These are phyloP conservation scores for Sugiyamaella neomexicana DNA, from an alignment of 1,139 yeast genomes.

Conservation along the genomic window DNA sequence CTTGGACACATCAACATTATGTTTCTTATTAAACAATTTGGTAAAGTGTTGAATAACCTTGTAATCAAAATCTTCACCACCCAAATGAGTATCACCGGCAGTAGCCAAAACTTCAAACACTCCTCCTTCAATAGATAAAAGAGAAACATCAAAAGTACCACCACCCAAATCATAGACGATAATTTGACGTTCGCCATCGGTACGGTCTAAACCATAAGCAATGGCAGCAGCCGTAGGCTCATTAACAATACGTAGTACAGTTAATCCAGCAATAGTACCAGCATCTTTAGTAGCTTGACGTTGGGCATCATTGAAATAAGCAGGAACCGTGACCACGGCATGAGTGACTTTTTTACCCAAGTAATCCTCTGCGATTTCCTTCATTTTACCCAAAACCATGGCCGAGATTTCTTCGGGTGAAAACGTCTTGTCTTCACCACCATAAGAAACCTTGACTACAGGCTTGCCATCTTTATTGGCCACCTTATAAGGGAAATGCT, in stretches of 20 bases:
- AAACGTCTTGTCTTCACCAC: constrained; percentile 68
- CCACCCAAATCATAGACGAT: constrained; percentile 96
- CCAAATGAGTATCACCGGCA: constrained; percentile 87
- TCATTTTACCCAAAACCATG: constrained; percentile 90
- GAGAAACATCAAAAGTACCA: constrained; percentile 85
- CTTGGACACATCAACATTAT: constrained; percentile 68
- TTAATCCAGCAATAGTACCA: constrained; percentile 93
- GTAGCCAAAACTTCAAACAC: constrained; percentile 86
- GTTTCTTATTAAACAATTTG: constrained; percentile 85
- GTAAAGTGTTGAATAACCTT: constrained; percentile 83
- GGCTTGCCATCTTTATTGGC: constrained; percentile 75
- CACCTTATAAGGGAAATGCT: constrained; percentile 75
- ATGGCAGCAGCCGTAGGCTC: constrained; percentile 99
- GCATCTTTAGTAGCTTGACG: constrained; percentile 99
- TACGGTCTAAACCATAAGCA: constrained; percentile 93
- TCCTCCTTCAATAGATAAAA: constrained; percentile 77
- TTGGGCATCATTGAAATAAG: constrained; percentile 97
- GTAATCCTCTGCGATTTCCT: constrained; percentile 89
- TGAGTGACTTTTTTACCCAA: constrained; percentile 86
- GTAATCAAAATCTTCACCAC: constrained; percentile 96
- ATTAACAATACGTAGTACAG: constrained; percentile 90
- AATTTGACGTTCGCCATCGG: constrained; percentile 84
- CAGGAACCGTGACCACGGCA: constrained; percentile 96
- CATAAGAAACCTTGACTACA: constrained; percentile 67
- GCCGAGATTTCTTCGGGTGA: constrained; percentile 91